Conservation (phyloP, 2,329 filamentous ascomycete species). For the Aquanectria penicillioides region DNA sequence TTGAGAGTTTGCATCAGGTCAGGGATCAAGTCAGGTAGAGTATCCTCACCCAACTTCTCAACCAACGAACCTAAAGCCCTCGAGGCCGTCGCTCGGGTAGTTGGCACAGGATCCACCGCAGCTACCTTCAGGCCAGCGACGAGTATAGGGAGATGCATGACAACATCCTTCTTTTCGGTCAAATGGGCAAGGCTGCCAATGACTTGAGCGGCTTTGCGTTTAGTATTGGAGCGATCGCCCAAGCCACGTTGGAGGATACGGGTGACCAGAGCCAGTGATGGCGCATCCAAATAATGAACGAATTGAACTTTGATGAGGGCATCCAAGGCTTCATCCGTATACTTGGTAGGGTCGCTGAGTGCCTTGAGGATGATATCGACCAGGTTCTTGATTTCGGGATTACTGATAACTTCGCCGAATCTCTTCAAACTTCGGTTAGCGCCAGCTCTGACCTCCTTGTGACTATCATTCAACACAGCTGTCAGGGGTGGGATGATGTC, state of each 20-base stretch:
- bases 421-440: constrained; percentile 97
- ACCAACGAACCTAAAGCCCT: constrained; percentile 96
- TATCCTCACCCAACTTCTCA: constrained; percentile 97
- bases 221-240: constrained; percentile 90
- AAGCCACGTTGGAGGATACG: constrained; percentile 95
- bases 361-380: constrained; percentile 94
- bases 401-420: constrained; percentile 98
- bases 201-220: constrained; percentile 95
- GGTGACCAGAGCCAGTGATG: constrained; percentile 92
- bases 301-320: constrained; percentile 98
- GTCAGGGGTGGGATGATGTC: constrained; percentile 98
- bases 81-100: constrained; percentile 94
- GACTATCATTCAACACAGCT: constrained; percentile 93
- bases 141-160: constrained; percentile 89
- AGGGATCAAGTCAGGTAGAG: constrained; percentile 95
- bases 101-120: constrained; percentile 94
- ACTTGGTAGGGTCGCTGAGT: constrained; percentile 95
- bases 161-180: constrained; percentile 93
- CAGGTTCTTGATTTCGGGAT: constrained; percentile 94
- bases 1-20: constrained; percentile 98
- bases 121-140: constrained; percentile 90
- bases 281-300: constrained; percentile 97
- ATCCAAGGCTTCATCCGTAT: constrained; percentile 94
- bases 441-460: constrained; percentile 93
- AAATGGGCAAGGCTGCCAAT: constrained; percentile 98